These are phyloP conservation scores for Cunninghamia lanceolata DNA, from an alignment of 75 land plant genomes.

Conservation along the genomic window DNA sequence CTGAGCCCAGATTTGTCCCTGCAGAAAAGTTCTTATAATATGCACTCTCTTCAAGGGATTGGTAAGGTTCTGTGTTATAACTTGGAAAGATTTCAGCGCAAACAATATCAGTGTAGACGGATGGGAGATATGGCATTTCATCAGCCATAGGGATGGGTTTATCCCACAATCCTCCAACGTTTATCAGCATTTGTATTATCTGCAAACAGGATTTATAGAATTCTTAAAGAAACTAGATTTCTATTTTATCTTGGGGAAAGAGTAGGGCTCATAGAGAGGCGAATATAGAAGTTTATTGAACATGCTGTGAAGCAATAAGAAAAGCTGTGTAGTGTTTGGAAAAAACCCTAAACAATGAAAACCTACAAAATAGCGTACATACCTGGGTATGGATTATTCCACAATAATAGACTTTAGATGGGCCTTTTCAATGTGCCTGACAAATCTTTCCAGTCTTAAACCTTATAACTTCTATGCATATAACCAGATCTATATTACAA, in stretches of 20 bases:
- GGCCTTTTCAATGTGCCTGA: no score
- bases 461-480: neutral
- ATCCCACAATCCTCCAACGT: neutral
- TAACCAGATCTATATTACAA: neutral
- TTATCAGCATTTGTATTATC: neutral
- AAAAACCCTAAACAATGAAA: neutral
- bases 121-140: neutral
- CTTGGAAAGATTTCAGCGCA: neutral
- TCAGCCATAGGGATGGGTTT: neutral
- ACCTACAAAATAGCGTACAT: neutral
- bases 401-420: neutral
- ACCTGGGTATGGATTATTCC: neutral
- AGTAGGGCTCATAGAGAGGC: neutral
- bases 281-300: no score
- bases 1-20: neutral
- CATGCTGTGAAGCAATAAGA: no score
- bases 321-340: neutral
- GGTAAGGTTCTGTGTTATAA: neutral
- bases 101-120: neutral
- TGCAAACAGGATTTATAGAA: neutral
- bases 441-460: no score
- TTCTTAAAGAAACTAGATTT: no score
- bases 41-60: neutral
- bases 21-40: neutral
- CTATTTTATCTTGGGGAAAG: neutral